Evolutionary conservation across 495 filamentous ascomycete species (phyloP).

Genomic region (Penicillium lagena): DNA sequence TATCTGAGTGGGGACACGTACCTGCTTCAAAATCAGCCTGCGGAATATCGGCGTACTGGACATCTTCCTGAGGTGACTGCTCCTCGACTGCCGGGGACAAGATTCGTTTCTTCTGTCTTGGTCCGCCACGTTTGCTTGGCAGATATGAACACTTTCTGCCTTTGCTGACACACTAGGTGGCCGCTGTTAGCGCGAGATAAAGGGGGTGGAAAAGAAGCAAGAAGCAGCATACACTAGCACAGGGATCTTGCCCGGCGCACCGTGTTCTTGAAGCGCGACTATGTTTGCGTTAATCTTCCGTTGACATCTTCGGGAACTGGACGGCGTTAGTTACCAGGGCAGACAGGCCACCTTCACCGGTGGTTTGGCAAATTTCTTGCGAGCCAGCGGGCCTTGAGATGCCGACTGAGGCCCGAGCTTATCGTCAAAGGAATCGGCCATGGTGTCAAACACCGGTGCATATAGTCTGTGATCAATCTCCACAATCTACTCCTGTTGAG

Average conservation of each 20-base stretch:
- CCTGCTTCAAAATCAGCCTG: slow-evolving; percentile 28
- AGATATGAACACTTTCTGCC: slow-evolving; percentile 48
- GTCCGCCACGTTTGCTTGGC: slow-evolving; percentile 51
- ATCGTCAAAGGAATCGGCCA: slow-evolving; percentile 17
- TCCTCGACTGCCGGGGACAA: slow-evolving; percentile 16
- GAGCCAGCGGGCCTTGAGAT: slow-evolving; percentile 14
- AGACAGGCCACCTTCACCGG: slow-evolving; percentile 61
- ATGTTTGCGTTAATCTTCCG: slow-evolving; percentile 1
- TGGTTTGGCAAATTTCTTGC: slow-evolving; percentile 48
- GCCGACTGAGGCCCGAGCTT: slow-evolving; percentile 11
- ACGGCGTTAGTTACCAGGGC: slow-evolving; percentile 41
- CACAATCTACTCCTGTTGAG: slow-evolving; percentile 3
- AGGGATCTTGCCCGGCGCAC: slow-evolving; percentile 52
- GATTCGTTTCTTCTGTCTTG: slow-evolving; percentile 41
- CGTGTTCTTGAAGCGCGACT: slow-evolving; percentile 53
- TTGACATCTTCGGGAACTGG: background rate
- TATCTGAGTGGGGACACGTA: slow-evolving; percentile 11
- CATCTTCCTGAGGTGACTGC: slow-evolving; percentile 15
- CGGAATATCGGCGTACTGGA: slow-evolving; percentile 12
- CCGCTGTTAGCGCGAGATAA: background rate
- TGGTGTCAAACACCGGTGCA: slow-evolving; percentile 16
- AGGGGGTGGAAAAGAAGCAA: slow-evolving; percentile 1
- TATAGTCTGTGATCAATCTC: slow-evolving; percentile 8
- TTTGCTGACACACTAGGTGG: slow-evolving; percentile 46
- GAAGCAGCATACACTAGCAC: slow-evolving; percentile 46